Evolutionary conservation across 257 asterid species (phyloP).

Genomic region (Solanum chmielewskii): DNA sequence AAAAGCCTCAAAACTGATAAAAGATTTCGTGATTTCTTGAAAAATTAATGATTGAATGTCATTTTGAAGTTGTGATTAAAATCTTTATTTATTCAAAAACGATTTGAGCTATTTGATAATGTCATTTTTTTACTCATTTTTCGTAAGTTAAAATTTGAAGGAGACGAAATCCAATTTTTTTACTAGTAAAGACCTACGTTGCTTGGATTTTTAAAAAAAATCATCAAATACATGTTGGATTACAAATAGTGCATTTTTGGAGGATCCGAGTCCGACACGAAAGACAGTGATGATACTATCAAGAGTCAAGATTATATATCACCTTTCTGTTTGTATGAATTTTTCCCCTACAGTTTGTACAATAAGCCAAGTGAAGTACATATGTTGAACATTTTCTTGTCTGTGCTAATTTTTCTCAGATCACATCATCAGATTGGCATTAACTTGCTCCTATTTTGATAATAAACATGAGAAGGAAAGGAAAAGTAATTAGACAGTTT

Average conservation of each 20-base stretch:
- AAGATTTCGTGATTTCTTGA: neutral
- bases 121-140: neutral
- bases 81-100: neutral
- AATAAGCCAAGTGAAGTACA: neutral
- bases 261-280: no score
- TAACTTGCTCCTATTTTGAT: neutral
- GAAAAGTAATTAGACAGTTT: neutral
- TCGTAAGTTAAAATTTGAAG: neutral
- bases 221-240: no score
- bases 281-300: no score
- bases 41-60: neutral
- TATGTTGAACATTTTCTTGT: neutral
- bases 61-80: neutral
- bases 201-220: no score
- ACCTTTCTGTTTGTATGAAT: neutral
- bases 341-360: neutral
- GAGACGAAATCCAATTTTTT: neutral
- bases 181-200: no score
- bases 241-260: no score
- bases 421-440: neutral
- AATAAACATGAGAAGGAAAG: neutral
- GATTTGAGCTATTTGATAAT: neutral
- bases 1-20: neutral
- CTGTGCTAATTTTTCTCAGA: neutral
- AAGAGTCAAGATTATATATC: neutral